Percentiles rank a stretch among this genome's conserved stretches.
Conservation (phyloP, 2,329 filamentous ascomycete species). For the Cadophora malorum region DNA sequence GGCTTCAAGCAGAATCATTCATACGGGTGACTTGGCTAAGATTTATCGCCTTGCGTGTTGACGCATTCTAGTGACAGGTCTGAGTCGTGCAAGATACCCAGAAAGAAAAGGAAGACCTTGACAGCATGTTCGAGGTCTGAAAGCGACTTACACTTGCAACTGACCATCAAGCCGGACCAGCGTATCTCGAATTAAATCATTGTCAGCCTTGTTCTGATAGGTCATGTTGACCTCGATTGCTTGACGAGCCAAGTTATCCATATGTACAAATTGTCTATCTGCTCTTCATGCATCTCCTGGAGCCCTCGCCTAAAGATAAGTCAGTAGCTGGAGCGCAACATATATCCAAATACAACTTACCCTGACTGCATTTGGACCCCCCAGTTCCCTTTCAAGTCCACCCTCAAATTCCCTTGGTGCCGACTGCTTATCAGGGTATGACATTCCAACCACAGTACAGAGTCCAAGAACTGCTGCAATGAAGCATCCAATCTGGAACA, state of each 20-base stretch:
- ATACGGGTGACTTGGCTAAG: no score
- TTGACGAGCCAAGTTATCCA: constrained; percentile 6
- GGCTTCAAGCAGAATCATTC: no score
- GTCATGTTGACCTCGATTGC: neutral
- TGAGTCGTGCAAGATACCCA: neutral
- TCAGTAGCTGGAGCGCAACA: constrained; percentile 29
- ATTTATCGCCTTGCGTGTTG: neutral
- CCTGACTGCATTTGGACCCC: constrained; percentile 69
- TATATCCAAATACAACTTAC: constrained; percentile 55
- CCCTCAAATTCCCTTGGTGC: constrained; percentile 74
- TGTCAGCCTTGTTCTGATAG: neutral
- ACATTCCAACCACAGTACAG: constrained; percentile 69
- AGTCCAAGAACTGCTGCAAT: constrained; percentile 67
- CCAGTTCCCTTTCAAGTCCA: constrained; percentile 77
- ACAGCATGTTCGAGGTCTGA: neutral
- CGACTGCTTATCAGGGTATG: constrained; percentile 75
- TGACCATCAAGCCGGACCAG: neutral
- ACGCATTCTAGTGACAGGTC: neutral
- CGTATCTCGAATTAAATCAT: neutral
- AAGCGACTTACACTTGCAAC: neutral
- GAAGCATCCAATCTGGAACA: constrained; percentile 72
- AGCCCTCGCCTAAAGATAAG: constrained; percentile 55
- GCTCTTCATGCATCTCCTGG: constrained; percentile 53
- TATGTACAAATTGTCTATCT: constrained; percentile 46
- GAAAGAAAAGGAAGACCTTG: neutral